Conservation (phyloP, 192 early-diverging fungal species). For the Pecoramyces ruminantium region DNA sequence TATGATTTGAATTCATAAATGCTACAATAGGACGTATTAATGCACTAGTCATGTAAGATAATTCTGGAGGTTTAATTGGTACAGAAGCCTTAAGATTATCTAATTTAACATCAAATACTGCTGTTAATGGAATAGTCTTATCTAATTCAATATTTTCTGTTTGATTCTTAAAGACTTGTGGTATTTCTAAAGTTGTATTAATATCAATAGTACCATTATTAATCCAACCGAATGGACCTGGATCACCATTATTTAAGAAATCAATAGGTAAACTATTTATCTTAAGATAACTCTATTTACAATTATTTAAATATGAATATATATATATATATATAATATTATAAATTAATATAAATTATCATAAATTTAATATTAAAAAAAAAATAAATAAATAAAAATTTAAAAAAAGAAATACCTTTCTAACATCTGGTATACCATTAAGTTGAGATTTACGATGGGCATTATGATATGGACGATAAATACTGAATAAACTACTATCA, state of each 20-base stretch:
- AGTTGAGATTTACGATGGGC: not conserved
- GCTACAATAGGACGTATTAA: slow-evolving; percentile 83
- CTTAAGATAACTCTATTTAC: slow-evolving; percentile 53
- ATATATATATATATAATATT: not conserved
- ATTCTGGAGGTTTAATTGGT: slow-evolving; percentile 48
- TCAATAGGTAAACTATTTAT: slow-evolving; percentile 80
- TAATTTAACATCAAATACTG: slow-evolving; percentile 55
- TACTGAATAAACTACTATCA: slow-evolving; percentile 85
- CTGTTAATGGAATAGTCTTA: slow-evolving; percentile 1
- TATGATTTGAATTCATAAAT: slow-evolving; percentile 86
- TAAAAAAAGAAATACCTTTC: not conserved
- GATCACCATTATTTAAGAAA: slow-evolving; percentile 67
- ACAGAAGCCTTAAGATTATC: slow-evolving; percentile 82
- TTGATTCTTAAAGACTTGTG: not conserved
- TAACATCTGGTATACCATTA: not conserved
- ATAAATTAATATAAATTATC: not conserved
- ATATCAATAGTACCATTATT: slow-evolving; percentile 76
- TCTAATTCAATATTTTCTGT: slow-evolving; percentile 2
- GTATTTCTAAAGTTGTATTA: slow-evolving; percentile 10
- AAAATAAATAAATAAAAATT: not conserved
- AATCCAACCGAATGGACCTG: slow-evolving; percentile 88
- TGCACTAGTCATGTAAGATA: slow-evolving; percentile 64
- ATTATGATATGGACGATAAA: slow-evolving; percentile 11
- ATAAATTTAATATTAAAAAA: not conserved
- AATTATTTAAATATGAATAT: too few relatives aligned